phyloP scores from a whole-genome alignment of 192 early-diverging fungal genomes.

The Coemansia sp. region DNA sequence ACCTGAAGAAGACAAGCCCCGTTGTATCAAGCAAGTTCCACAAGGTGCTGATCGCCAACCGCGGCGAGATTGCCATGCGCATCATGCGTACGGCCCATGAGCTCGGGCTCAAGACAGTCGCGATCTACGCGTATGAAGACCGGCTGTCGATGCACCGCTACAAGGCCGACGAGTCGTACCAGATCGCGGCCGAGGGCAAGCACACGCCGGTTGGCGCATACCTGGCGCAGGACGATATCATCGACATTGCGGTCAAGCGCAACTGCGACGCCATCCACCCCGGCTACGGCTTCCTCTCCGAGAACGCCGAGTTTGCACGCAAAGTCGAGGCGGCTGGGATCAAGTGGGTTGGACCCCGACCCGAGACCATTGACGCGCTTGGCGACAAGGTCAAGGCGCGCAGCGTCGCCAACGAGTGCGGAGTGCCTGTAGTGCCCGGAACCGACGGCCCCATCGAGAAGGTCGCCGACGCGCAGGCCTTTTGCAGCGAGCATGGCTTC shows the following conservation, averaged over 20 bases:
- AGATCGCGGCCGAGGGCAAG: constrained; percentile 81
- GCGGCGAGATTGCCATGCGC: constrained; percentile 91
- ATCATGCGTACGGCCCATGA: constrained; percentile 93
- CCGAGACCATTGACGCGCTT: constrained; percentile 81
- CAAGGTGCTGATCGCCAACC: constrained; percentile 61
- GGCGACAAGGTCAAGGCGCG: constrained; percentile 97
- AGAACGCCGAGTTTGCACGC: constrained; percentile 91
- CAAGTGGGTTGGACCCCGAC: constrained; percentile 86
- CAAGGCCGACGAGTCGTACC: constrained; percentile 96
- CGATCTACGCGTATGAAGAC: constrained; percentile 91
- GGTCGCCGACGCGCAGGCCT: constrained; percentile 65
- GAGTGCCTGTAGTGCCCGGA: constrained; percentile 92
- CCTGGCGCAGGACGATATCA: constrained; percentile 90
- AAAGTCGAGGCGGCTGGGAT: constrained; percentile 89
- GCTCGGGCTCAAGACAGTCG: constrained; percentile 86
- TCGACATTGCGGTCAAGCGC: constrained; percentile 80
- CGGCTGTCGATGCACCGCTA: constrained; percentile 90
- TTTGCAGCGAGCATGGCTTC: constrained; percentile 82
- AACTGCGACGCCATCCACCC: constrained; percentile 91
- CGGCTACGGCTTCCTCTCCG: constrained; percentile 95
- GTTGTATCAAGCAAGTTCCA: constrained; percentile 51
- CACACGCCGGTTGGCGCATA: constrained; percentile 93
- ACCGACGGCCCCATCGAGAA: constrained; percentile 82
- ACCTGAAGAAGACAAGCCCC: constrained; percentile 55
- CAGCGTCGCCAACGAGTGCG: constrained; percentile 73